Evolutionary conservation across 2,329 filamentous ascomycete genomes (phyloP).

Genomic region (Exophiala xenobiotica): DNA sequence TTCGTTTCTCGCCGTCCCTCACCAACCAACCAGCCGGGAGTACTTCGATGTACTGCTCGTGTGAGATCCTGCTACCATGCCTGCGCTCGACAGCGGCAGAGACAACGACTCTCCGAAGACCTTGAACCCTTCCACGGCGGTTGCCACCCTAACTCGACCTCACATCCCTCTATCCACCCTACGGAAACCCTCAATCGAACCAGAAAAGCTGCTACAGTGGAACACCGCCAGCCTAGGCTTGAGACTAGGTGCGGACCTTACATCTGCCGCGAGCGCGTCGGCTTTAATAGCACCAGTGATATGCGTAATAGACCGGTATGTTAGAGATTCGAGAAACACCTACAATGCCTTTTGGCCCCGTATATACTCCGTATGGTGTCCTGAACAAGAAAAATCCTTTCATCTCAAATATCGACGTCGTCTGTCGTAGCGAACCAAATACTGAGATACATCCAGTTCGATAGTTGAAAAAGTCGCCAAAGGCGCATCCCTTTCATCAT

Average conservation of each 20-base stretch:
- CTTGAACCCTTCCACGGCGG: neutral
- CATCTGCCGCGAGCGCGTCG: slow-evolving; percentile 70
- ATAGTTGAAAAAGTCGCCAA: slow-evolving; percentile 52
- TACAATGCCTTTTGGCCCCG: too few species aligned
- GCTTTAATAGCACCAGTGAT: slow-evolving; percentile 79
- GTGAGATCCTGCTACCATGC: slow-evolving; percentile 3
- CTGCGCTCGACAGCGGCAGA: slow-evolving; percentile 6
- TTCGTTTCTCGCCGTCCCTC: too few species aligned
- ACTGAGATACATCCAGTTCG: slow-evolving; percentile 36
- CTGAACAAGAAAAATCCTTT: neutral
- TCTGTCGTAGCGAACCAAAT: too few species aligned
- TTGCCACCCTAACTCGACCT: neutral
- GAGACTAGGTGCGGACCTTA: slow-evolving; percentile 66
- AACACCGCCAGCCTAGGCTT: slow-evolving; percentile 72
- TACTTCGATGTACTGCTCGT: slow-evolving; percentile 14
- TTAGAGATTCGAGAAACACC: too few species aligned
- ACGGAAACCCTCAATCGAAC: slow-evolving; percentile 3
- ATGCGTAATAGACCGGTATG: slow-evolving; percentile 80
- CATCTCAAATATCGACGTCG: neutral
- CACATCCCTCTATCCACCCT: slow-evolving; percentile 11
- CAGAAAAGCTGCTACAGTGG: slow-evolving; percentile 49
- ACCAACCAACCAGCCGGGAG: too few species aligned
- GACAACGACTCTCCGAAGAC: slow-evolving; percentile 7
- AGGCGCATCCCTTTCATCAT: slow-evolving; percentile 40
- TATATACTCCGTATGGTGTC: too few species aligned